Conservation (phyloP, 2,329 filamentous ascomycete genomes). For the Neoascochyta sp. region DNA sequence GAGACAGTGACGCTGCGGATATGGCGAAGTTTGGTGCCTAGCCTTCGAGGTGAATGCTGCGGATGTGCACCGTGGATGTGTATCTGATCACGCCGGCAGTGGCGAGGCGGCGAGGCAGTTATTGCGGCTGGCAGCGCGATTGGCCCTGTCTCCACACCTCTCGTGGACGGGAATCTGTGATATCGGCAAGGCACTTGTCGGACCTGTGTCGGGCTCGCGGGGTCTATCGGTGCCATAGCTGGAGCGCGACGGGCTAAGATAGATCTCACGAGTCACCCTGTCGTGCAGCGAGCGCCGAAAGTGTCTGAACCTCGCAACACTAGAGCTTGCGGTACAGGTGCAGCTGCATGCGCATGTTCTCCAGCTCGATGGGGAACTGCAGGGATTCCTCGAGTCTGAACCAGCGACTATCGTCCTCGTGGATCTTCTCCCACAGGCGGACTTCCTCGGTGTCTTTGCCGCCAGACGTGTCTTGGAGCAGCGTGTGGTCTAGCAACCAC, state of each 20-base stretch:
- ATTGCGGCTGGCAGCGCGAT: too few species aligned
- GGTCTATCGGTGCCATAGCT: too few species aligned
- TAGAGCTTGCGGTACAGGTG: conserved; percentile 62
- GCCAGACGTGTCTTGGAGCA: conserved; percentile 47
- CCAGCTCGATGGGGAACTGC: conserved; percentile 77
- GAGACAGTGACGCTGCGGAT: conserved; percentile 49
- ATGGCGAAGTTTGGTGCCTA: conserved; percentile 42
- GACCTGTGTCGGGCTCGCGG: too few species aligned
- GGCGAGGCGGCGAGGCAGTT: conserved; percentile 20
- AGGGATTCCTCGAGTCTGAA: conserved; percentile 65
- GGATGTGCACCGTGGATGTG: conserved; percentile 61
- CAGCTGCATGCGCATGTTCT: conserved; percentile 94
- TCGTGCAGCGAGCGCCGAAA: too few species aligned
- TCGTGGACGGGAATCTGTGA: too few species aligned
- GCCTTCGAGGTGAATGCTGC: too few species aligned
- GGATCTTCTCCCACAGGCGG: conserved; percentile 66
- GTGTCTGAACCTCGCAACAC: too few species aligned
- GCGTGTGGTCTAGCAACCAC: conserved; percentile 81
- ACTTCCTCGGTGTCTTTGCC: conserved; percentile 12
- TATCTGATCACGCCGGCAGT: conserved; percentile 42
- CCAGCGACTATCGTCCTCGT: conserved; percentile 77
- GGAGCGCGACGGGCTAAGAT: too few species aligned
- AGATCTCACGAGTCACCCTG: too few species aligned
- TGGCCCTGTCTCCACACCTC: too few species aligned
- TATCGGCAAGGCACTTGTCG: too few species aligned